Percentiles rank a stretch among this genome's conserved stretches.
Conservation (phyloP, 352 stramenopile genomes). For the Globisporangium splendens region DNA sequence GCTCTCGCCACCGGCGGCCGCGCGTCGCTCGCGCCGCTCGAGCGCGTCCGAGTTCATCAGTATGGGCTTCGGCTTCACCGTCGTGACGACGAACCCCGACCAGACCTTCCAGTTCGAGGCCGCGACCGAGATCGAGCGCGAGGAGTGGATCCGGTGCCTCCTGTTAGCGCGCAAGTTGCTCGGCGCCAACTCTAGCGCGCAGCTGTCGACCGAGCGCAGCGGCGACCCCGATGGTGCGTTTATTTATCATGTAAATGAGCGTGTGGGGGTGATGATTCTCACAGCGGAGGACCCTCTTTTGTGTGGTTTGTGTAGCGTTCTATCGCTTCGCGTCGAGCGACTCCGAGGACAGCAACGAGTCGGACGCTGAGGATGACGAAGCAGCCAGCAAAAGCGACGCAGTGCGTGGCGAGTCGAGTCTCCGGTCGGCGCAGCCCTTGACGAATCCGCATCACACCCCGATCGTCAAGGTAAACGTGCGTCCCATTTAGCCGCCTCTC, state of each 20-base stretch:
- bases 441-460: constrained; percentile 16
- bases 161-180: constrained; percentile 36
- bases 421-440: constrained; percentile 22
- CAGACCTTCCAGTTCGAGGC: constrained; percentile 38
- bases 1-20: constrained; percentile 10
- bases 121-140: constrained; percentile 23
- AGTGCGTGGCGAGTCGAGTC: constrained; percentile 10
- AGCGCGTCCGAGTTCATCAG: constrained; percentile 16
- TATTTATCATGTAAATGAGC: neutral
- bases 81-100: constrained; percentile 25
- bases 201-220: constrained; percentile 2
- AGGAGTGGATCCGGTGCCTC: constrained; percentile 47
- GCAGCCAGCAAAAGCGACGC: neutral
- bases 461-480: constrained; percentile 30
- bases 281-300: neutral
- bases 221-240: constrained; percentile 19
- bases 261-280: neutral
- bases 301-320: constrained; percentile 24
- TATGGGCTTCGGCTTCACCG: constrained; percentile 31
- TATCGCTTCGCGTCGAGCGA: constrained; percentile 50
- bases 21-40: constrained; percentile 16
- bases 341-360: constrained; percentile 43
- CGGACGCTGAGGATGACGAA: constrained; percentile 16
- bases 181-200: constrained; percentile 5
- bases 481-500: constrained; percentile 12